Evolutionary conservation across 345 rosid species (phyloP), one percentile per base, ranked within the genome.

Genomic region (Salix arbutifolia): DNA sequence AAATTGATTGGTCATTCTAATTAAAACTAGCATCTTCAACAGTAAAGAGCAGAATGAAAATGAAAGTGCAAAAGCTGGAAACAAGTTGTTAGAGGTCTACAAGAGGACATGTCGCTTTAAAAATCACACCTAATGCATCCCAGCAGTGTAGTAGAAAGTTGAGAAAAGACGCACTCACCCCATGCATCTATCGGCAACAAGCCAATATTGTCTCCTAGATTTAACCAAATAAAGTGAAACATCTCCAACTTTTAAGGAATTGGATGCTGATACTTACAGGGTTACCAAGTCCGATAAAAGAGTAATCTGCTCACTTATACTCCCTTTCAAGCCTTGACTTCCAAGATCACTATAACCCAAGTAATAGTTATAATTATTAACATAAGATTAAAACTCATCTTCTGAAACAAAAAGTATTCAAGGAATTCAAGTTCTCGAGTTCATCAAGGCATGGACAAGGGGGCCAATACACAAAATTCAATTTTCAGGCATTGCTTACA

Each of bases 321-420:
- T 87, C 58, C 99, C 99, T 88, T 89, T 92, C 88, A 96, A 83
- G 76, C 93, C 97, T 88, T 90, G 99, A 76, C 92, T 91, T 76
- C 89, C 93, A 65, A 96, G 97, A 84, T 96, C 97, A 81, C 99
- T 96, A 53, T 33, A 23, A 84, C 64, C 68, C 68, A 33, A 69
- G 8, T 37, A 56, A 23, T 0, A 40, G 12, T 10, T 40, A 40
- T 40, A 10, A 2, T 58, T 52, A 38, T 56, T 5, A 42, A 48
- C 28, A 19, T 61, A 14, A 74, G 17, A 46, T 62, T 53, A 79
- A 40, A 72, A 65, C 14, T 31, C 46, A 19, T 68, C 33, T 31
- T 60, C 21, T 33, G 31, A 46, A 48, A 65, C 14, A 44, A 64
- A 60, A 7, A 26, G 42, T 37, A 10, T 40, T 40, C 7, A 44